Base-by-base conservation (phyloP, 2,329 filamentous ascomycete genomes). In the Stemphylium beticola region DNA sequence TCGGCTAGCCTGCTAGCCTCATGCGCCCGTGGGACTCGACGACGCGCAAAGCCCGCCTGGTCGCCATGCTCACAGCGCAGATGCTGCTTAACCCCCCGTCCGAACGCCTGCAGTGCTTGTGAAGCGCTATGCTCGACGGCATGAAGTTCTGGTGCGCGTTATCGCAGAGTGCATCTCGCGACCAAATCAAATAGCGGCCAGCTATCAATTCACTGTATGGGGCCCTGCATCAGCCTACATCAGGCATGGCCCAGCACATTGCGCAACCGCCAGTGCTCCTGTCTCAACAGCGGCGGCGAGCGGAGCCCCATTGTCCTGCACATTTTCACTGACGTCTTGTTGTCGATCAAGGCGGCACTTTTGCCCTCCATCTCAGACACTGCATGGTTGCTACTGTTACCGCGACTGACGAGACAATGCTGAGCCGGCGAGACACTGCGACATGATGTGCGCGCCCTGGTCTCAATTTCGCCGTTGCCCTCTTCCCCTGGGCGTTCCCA, bases 201-300 rank as follows among this genome's bases (percentile, higher is more conserved):
- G 62, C 61, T 62, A 66, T 62, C 57, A 53, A 50, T 44, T 50
- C 48, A 18, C 50, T 54, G 40, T 39, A 43, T 40, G 40, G 38
- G 38, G 37, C 61, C 49, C 54, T 62, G 60, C 65, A 67, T 64
- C 37, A 45, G 42, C 56, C 54, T 62, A 55, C 61, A 67, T 62
- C 24, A 37, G 53, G 42, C 47, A 61, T 61, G 58, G 51, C 56
- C 40, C 50, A 58, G 51, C 42, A 34, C 45, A 49, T 51, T 57
- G 51, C 44, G 55, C 61, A 57, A 55, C 46, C 46, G 46, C 52
- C 40, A 42, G 40, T 46, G 40, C 33, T 33, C 45, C 51, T 33
- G 51, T 33, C 51, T 49, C 50, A 53, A 53, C 37, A 52, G 46
- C 49, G 49, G 46, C 49, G 49, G 22, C 26, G 26, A 15, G 36